Conservation (phyloP, 78 protist species). For the Ministeria vibrans region DNA sequence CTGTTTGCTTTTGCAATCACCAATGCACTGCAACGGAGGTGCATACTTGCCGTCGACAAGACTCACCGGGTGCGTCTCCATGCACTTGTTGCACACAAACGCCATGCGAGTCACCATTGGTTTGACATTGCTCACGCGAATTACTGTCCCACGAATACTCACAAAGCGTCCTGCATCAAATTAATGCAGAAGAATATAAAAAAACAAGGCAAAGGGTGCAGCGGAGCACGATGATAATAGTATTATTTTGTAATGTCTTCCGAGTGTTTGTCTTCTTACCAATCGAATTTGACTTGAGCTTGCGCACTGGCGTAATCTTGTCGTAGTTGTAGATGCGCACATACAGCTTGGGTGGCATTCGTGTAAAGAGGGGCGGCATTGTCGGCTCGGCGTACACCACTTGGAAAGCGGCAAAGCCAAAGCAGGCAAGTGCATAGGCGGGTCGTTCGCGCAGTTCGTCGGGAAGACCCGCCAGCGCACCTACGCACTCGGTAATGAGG, state of each 20-base stretch:
- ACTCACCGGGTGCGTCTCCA: not conserved
- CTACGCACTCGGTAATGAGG: too few relatives aligned
- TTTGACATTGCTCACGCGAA: constrained; percentile 72
- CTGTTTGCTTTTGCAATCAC: constrained; percentile 40
- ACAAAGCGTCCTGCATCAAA: constrained; percentile 38
- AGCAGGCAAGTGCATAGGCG: too few relatives aligned
- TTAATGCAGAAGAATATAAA: not conserved
- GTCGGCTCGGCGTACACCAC: too few relatives aligned
- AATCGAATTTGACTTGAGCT: not conserved
- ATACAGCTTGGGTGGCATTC: too few relatives aligned
- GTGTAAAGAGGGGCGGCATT: too few relatives aligned
- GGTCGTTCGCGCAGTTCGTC: too few relatives aligned
- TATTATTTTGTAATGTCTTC: too few relatives aligned
- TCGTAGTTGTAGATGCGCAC: too few relatives aligned
- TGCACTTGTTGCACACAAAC: constrained; percentile 68
- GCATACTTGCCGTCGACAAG: constrained; percentile 55
- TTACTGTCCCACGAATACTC: constrained; percentile 77
- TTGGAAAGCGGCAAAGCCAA: too few relatives aligned
- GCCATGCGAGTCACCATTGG: constrained; percentile 63
- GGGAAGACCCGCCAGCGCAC: too few relatives aligned
- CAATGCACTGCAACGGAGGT: constrained; percentile 26
- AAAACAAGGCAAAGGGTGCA: not conserved
- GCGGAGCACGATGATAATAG: not conserved
- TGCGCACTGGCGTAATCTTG: not conserved
- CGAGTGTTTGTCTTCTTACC: not conserved